Base-by-base conservation (phyloP, 768 basidiomycete species). In the Podaxis sp. region DNA sequence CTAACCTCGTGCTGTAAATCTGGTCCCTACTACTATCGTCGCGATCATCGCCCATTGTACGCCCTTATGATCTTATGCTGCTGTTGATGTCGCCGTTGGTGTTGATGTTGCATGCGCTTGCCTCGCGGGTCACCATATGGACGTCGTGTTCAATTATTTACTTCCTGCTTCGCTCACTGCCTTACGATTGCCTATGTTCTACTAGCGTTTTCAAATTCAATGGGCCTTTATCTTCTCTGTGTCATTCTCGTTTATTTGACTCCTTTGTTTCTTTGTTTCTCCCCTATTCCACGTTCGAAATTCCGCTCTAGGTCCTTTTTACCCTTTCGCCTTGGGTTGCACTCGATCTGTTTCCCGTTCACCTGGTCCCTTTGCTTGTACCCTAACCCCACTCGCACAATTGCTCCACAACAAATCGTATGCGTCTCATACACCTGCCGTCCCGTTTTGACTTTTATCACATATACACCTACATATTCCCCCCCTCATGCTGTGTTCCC, bases 1-100 rank as follows among this genome's bases (percentile, higher is more conserved):
- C 89, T 66, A 91, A 87, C 73, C 81, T 90, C 66, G 87, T 88
- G 57, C 77, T 89, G 64, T 89, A 76, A 79, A 70, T 67, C 46
- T 51, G 46, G 42, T 17, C 36, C 30, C n/a, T 19, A 46, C 19
- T 46, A 19, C 44, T 46, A 8, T 17, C 19, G 17, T 46, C n/a
- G 44, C 44, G 19, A n/a, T 17, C 19, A 19, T 19, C 17, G 44
- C 44, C 19, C 44, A 17, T 42, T 36, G 36, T 53, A 38, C 38
- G 33, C 65, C 63, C 57, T 56, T 65, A 66, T 59, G 66, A 63
- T 62, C 26, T 63, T 39, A 46, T 33, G 17, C 12, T 52, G 59
- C 13, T 51, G 38, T 15, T 40, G 22, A 48, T 56, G 33, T 9
- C 38, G 57, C 52, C 4, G 15, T 28, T 30, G 42, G 19, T 33